Evolutionary conservation across 2,329 filamentous ascomycete species (phyloP), one percentile per base, ranked within the genome.

Genomic region (Fusarium clavum): DNA sequence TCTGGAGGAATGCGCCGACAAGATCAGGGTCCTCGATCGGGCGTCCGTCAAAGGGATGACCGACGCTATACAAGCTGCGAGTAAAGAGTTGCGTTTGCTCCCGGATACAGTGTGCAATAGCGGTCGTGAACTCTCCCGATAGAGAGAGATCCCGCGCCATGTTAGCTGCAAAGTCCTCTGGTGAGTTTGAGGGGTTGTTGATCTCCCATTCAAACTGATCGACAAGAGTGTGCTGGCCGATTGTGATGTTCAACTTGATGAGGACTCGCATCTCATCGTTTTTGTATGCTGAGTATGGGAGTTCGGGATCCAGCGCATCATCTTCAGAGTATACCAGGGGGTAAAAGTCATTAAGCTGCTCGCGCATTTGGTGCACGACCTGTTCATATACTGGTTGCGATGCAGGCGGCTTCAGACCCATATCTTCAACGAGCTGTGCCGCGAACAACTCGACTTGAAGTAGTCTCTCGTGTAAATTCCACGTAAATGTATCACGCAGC

Each of bases 151-250:
- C 96, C 63, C 90, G 89, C 1, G 94, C 90, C 93, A 98, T 97
- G 77, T 91, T 91, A 66, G 88, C 85, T 27, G 96, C 96, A 79
- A 99, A 99, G 61, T 97, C 94, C 81, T 99, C 96, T 4, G 96
- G 94, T 0, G 92, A 97, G 79, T 99, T 99, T 57, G 91, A 83
- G 0, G 94, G 92, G 78, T 97, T 97, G 81, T 98, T 98, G 78
- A 98, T 94, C 75, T 99, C 96, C 96, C 96, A 99, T 81, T 99
- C 96, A 67, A 99, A 98, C 78, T 98, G 96, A 76, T 99, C 96
- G 38, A 98, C 91, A 27, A 99, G 85, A 0, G 94, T 98, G 77
- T 97, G 93, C 69, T 93, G 92, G 43, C 95, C 96, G 77, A 99
- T 98, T 9, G 96, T 98, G 76, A 99, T 97, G 81, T 98, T 98